phyloP scores from a whole-genome alignment of 805 yeast species.

The Komagataella pastoris region DNA sequence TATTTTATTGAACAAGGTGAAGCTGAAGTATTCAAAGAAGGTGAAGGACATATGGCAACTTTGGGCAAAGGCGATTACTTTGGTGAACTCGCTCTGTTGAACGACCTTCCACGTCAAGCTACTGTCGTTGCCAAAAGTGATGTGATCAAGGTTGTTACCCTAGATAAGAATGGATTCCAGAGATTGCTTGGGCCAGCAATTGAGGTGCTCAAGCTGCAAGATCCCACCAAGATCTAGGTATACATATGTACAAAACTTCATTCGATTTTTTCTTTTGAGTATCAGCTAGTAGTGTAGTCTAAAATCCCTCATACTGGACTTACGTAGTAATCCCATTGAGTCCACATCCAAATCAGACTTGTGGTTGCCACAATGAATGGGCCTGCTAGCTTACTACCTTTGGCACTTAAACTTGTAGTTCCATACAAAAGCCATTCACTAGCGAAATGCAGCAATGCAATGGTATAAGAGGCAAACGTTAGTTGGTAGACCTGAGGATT shows the following conservation, averaged over 20 bases:
- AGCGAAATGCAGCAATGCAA: conserved; percentile 78
- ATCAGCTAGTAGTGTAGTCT: not conserved
- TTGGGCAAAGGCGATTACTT: conserved; percentile 81
- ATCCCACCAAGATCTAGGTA: conserved; percentile 43
- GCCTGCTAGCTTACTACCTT: conserved; percentile 81
- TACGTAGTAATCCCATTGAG: conserved; percentile 52
- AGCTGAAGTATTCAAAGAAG: conserved; percentile 58
- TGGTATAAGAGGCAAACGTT: conserved; percentile 64
- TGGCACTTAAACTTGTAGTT: conserved; percentile 35
- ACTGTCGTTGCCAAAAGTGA: conserved; percentile 67
- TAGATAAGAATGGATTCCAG: conserved; percentile 87
- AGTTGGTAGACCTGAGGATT: conserved; percentile 65
- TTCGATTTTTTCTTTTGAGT: not conserved
- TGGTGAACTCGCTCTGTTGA: conserved; percentile 89
- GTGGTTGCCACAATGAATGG: conserved; percentile 74
- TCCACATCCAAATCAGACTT: conserved; percentile 71
- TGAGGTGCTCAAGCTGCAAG: conserved; percentile 73
- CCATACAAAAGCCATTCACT: conserved; percentile 71
- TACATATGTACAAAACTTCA: not conserved
- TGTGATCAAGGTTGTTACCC: conserved; percentile 74
- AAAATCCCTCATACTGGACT: not conserved
- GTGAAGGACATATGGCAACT: conserved; percentile 44
- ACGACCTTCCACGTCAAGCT: conserved; percentile 90
- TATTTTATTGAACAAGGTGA: conserved; percentile 70
- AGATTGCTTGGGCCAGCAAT: conserved; percentile 92